phyloP scores from a whole-genome alignment of 2,329 filamentous ascomycete species.

The Acarospora socialis region DNA sequence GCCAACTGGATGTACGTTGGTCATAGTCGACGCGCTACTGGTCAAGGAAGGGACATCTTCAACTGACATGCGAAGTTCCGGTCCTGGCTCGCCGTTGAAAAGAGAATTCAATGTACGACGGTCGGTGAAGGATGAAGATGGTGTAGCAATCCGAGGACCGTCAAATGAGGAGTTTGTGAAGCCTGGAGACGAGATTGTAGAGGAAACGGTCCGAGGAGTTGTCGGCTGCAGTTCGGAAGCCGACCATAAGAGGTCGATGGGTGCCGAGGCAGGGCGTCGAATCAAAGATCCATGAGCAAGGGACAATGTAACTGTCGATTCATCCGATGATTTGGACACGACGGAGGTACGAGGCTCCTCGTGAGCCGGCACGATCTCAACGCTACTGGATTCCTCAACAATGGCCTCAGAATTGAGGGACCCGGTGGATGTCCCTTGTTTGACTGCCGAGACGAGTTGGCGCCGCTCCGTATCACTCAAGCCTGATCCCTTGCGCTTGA shows the following conservation, averaged over 20 bases:
- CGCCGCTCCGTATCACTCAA: not conserved
- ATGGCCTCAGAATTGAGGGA: not conserved
- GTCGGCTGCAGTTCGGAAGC: slow-evolving; percentile 28
- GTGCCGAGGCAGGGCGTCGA: slow-evolving; percentile 26
- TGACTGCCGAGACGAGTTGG: slow-evolving; percentile 5
- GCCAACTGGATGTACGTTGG: slow-evolving; percentile 24
- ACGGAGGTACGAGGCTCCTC: slow-evolving; percentile 12
- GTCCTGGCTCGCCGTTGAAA: slow-evolving; percentile 21
- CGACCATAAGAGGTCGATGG: slow-evolving; percentile 25
- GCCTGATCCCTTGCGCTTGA: not conserved
- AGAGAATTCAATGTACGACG: slow-evolving; percentile 22
- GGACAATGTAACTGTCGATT: slow-evolving; percentile 8
- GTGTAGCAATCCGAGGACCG: slow-evolving; percentile 27
- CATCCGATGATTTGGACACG: slow-evolving; percentile 11
- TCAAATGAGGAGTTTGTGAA: slow-evolving; percentile 28
- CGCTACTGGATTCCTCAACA: not conserved
- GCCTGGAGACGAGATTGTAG: slow-evolving; percentile 32
- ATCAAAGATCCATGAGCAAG: slow-evolving; percentile 8
- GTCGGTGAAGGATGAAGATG: slow-evolving; percentile 27
- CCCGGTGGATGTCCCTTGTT: not conserved
- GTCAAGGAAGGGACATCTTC: slow-evolving; percentile 37
- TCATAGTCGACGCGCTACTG: slow-evolving; percentile 34
- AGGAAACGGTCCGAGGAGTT: slow-evolving; percentile 24
- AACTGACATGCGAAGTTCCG: slow-evolving; percentile 28
- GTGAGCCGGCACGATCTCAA: slow-evolving; percentile 12